phyloP scores from a whole-genome alignment of 257 asterid species.

The Lantana camara region DNA sequence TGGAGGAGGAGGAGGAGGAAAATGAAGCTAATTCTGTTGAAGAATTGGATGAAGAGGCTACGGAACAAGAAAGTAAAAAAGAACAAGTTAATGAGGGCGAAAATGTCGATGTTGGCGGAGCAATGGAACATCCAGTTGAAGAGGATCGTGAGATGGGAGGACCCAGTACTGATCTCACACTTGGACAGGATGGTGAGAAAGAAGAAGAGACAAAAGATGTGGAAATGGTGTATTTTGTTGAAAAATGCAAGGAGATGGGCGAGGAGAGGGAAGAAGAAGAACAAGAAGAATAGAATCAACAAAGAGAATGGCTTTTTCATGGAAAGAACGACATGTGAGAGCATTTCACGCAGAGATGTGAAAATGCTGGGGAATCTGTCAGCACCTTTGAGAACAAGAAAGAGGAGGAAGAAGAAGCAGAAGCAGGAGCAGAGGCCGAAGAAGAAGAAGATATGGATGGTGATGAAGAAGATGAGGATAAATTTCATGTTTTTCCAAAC shows the following conservation, averaged over 20 bases:
- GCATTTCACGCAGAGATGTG: slow-evolving; percentile 58
- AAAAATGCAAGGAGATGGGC: slow-evolving; percentile 29
- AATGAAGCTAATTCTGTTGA: neutral
- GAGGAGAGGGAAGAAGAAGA: slow-evolving; percentile 30
- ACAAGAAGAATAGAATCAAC: slow-evolving; percentile 25
- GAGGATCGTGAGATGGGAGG: slow-evolving; percentile 40
- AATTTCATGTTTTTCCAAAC: slow-evolving; percentile 41
- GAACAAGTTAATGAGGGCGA: slow-evolving; percentile 26
- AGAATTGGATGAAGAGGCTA: slow-evolving; percentile 34
- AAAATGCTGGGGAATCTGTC: slow-evolving; percentile 30
- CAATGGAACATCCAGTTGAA: slow-evolving; percentile 26
- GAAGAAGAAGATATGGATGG: slow-evolving; percentile 40
- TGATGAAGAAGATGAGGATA: slow-evolving; percentile 41
- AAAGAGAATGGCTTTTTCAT: slow-evolving; percentile 55
- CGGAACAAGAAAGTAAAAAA: slow-evolving; percentile 22
- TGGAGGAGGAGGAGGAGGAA: slow-evolving; percentile 30
- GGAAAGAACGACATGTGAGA: slow-evolving; percentile 45
- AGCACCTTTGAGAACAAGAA: slow-evolving; percentile 22
- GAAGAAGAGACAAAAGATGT: slow-evolving; percentile 39
- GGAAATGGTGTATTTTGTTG: too few species aligned
- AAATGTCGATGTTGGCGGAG: slow-evolving; percentile 14
- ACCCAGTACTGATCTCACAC: slow-evolving; percentile 67
- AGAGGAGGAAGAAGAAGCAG: slow-evolving; percentile 28
- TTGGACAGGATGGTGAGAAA: slow-evolving; percentile 63
- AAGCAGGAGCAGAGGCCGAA: too few species aligned